Base-by-base conservation (phyloP, 2,329 filamentous ascomycete genomes). In the Colletotrichum tamarilloi region DNA sequence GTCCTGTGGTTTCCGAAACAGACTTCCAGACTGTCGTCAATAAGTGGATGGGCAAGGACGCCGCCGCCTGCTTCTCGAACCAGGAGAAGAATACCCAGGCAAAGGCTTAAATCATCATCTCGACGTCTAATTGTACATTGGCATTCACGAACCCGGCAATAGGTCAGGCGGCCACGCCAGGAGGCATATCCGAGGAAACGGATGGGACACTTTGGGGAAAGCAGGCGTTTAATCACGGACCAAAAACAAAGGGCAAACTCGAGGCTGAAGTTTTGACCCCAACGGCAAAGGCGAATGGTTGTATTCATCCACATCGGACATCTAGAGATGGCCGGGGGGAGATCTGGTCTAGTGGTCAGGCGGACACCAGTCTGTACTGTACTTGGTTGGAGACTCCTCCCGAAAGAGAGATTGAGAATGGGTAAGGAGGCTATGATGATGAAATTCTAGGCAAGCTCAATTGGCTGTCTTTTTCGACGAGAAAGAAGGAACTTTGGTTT, bases 1-100 rank as follows among this genome's bases (percentile, higher is more conserved):
- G 97, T 19, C 94, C 97, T 14, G 94, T 98, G 22, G 94, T 99
- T 28, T 93, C 95, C 75, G 92, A 97, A 84, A 91, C 91, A 67
- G 95, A 98, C 78, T 97, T 98, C 77, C 93, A 98, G 80, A 90
- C 88, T 53, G 93, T 95, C 65, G 88, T 96, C 84, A 89, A 86
- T 74, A 91, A 91, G 80, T 92, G 91, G 76, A 86, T 91, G 77
- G 86, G 88, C 78, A 83, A 84, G 74, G 81, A 84, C 26, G 79
- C 78, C 30, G 79, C 81, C 6, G 77, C 80, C 11, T 79, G 71
- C 56, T 62, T 73, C 49, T 80, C 79, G 58, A 79, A 83, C 67
- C 80, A 80, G 30, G 75, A 77, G 16, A 81, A 80, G 60, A 80
- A 83, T 11, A 35, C 32, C 66, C 80, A 80, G 30, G 74, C 78